Conservation (phyloP, 495 filamentous ascomycete genomes). For the Pyrenula aspistea region DNA sequence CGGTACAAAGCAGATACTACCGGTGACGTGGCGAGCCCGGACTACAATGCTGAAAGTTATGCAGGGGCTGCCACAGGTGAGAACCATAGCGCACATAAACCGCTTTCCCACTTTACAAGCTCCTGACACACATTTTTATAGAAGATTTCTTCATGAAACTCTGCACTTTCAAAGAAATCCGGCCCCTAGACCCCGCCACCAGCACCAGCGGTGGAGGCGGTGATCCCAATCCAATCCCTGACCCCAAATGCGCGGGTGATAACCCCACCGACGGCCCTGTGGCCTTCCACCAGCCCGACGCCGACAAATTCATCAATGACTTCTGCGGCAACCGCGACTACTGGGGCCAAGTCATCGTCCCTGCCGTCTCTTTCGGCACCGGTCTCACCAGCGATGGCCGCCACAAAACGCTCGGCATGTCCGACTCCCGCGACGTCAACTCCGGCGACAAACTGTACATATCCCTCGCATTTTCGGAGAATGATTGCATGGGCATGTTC, state of each 20-base stretch:
- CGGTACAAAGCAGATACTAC: not conserved
- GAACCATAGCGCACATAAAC: not conserved
- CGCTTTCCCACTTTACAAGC: not conserved
- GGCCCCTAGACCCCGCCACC: not conserved
- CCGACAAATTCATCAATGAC: not conserved
- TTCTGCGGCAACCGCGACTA: not conserved
- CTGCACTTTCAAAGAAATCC: not conserved
- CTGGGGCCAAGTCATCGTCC: not conserved
- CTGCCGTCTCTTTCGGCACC: not conserved
- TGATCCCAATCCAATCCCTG: not conserved
- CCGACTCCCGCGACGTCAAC: not conserved
- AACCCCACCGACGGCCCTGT: not conserved
- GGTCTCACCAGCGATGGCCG: not conserved
- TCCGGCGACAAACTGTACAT: not conserved
- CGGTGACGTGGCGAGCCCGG: not conserved
- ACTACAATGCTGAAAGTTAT: not conserved
- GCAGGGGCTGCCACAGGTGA: not conserved
- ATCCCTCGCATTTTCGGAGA: not conserved
- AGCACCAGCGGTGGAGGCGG: not conserved
- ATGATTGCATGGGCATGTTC: not conserved
- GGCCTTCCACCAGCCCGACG: not conserved
- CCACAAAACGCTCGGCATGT: not conserved
- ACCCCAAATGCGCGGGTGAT: not conserved
- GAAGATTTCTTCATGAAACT: not conserved
- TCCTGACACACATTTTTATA: not conserved